These are phyloP conservation scores for Arachis monticola DNA, from an alignment of 331 rosid species.

Conservation along the genomic window DNA sequence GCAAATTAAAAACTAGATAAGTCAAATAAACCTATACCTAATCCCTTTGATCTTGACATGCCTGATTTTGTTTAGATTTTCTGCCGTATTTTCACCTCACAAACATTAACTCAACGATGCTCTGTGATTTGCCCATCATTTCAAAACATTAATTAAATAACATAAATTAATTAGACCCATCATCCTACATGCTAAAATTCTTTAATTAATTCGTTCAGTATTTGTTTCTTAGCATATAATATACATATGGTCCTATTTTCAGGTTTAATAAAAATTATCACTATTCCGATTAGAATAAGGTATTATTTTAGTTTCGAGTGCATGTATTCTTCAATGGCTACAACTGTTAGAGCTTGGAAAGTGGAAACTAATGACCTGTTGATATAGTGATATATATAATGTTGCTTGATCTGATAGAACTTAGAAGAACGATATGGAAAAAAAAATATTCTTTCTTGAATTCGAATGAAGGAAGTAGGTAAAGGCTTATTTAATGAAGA, in stretches of 20 bases:
- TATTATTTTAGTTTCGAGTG: conserved; percentile 17
- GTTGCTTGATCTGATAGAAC: conserved; percentile 35
- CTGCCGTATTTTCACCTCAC: conserved; percentile 17
- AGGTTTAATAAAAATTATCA: too few species aligned
- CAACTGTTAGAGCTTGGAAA: conserved; percentile 19
- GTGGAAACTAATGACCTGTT: conserved; percentile 5
- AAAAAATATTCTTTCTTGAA: conserved; percentile 24
- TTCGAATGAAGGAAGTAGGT: conserved; percentile 1
- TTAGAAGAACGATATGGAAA: conserved; percentile 14
- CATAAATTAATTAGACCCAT: background rate
- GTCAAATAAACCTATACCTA: conserved; percentile 41
- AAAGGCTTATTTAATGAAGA: conserved; percentile 20
- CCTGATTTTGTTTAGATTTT: conserved; percentile 29
- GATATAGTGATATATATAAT: background rate
- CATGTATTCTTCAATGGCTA: conserved; percentile 2
- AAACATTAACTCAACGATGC: conserved; percentile 41
- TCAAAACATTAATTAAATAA: conserved; percentile 32
- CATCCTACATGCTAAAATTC: too few species aligned
- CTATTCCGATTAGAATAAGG: background rate
- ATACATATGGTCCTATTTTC: too few species aligned
- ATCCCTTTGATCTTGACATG: conserved; percentile 45
- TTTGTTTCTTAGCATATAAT: too few species aligned
- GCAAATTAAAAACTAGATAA: conserved; percentile 3
- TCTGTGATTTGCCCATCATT: conserved; percentile 41
- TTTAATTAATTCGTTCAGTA: too few species aligned